Evolutionary conservation across 2,329 filamentous ascomycete species (phyloP).

Genomic region (Cytospora schulzeri): DNA sequence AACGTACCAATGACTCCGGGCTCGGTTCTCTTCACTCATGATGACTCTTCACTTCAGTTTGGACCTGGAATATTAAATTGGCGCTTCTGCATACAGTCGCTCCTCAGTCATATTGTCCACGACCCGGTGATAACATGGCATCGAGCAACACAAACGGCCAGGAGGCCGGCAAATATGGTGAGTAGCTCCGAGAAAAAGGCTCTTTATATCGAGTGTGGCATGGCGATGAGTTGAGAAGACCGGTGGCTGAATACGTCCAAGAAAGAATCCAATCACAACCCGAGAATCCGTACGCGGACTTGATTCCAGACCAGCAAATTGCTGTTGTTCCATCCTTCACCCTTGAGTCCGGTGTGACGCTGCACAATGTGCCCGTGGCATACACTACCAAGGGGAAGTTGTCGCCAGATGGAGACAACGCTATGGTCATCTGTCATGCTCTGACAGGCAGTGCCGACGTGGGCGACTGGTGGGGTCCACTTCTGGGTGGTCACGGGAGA

Average conservation of each 20-base stretch:
- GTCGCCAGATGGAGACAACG: constrained; percentile 62
- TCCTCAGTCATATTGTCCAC: background rate
- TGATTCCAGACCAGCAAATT: constrained; percentile 88
- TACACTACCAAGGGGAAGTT: constrained; percentile 68
- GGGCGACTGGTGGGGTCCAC: constrained; percentile 84
- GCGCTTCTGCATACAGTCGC: background rate
- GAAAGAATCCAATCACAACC: constrained; percentile 70
- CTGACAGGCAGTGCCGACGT: constrained; percentile 85
- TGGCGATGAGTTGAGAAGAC: constrained; percentile 38
- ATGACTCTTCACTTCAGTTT: background rate
- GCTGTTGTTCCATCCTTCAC: constrained; percentile 86
- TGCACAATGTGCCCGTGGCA: constrained; percentile 74
- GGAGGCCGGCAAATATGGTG: constrained; percentile 25
- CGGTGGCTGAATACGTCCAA: constrained; percentile 65
- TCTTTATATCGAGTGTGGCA: background rate
- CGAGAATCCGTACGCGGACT: constrained; percentile 85
- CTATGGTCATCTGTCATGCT: constrained; percentile 79
- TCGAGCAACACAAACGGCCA: constrained; percentile 16
- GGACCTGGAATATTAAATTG: background rate
- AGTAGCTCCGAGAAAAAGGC: constrained; percentile 4
- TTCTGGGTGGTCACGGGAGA: constrained; percentile 75
- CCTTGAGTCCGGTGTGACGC: constrained; percentile 85
- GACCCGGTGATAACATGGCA: constrained; percentile 7
- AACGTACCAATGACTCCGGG: background rate
- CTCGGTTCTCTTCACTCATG: background rate